A percentile compares a stretch with the other conserved stretches of the same genome.
Evolutionary conservation across 2,329 filamentous ascomycete species (phyloP).

Genomic region (Aphanoascus verrucosus): DNA sequence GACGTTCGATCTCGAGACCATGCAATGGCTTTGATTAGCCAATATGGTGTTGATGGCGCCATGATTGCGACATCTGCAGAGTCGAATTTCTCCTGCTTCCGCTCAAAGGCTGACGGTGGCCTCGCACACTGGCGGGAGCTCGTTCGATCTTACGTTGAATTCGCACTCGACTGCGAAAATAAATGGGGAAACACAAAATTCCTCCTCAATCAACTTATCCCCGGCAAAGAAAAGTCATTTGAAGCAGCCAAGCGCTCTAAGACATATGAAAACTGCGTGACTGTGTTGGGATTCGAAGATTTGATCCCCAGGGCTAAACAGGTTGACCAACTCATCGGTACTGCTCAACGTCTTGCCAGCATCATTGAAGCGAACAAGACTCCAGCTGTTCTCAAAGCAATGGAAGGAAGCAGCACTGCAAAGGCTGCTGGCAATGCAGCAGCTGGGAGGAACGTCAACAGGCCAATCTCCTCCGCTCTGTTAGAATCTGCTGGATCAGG

Average conservation of each 20-base stretch:
- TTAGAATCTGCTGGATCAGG: not conserved
- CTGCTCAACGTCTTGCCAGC: not conserved
- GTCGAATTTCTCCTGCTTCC: slow-evolving; percentile 81
- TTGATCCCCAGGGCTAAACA: slow-evolving; percentile 53
- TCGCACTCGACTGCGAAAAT: slow-evolving; percentile 68
- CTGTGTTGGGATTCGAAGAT: slow-evolving; percentile 53
- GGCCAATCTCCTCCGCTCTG: not conserved
- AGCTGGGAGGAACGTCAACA: not conserved
- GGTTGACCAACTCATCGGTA: slow-evolving; percentile 52
- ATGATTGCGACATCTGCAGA: slow-evolving; percentile 97
- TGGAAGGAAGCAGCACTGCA: slow-evolving; percentile 13
- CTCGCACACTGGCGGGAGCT: slow-evolving; percentile 65
- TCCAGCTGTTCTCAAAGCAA: slow-evolving; percentile 13
- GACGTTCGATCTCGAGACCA: slow-evolving; percentile 70
- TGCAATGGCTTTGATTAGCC: slow-evolving; percentile 57
- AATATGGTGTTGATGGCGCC: slow-evolving; percentile 81
- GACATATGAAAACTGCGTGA: slow-evolving; percentile 60
- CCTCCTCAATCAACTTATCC: slow-evolving; percentile 71
- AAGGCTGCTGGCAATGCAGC: slow-evolving; percentile 10
- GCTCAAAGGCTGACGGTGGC: slow-evolving; percentile 57
- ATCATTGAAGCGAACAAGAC: slow-evolving; percentile 3
- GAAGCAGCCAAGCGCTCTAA: slow-evolving; percentile 53
- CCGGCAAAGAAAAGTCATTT: slow-evolving; percentile 60
- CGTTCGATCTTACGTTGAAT: slow-evolving; percentile 62
- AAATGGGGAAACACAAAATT: slow-evolving; percentile 90